Base-by-base conservation (phyloP, 139 green algal species). In the Chlamydomonas urium region DNA sequence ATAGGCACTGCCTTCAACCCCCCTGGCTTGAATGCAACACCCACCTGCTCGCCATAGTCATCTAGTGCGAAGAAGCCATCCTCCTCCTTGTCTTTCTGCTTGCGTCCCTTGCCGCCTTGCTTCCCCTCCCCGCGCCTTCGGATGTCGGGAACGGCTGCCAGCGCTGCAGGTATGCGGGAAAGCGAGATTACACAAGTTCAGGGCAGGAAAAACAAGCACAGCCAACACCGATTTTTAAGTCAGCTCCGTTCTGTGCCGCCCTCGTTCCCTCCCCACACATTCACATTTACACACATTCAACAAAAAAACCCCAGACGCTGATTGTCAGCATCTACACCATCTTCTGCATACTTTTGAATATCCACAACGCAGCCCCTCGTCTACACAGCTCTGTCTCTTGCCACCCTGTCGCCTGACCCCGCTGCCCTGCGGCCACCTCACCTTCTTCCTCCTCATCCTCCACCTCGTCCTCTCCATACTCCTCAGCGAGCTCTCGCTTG, bases 401-500 rank as follows among this genome's bases (percentile, higher is more conserved):
- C 42, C 42, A 10, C 61, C 62, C n/a, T 28, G 48, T 81, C 75
- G 17, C 65, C 33, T 50, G 32, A 50, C 48, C 61, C 14, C 5
- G 3, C 14, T 68, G 32, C 5, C 35, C 33, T 17, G 3, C 33
- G n/a, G n/a, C n/a, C 4, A 4, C 66, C 4, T 42, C 38, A 47
- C 24, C 66, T 19, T 73, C 67, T 5, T 33, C 21, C 5, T 73
- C 67, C 45, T 73, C 67, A 32, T 58, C 67, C 45, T 66, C 47
- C 4, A 28, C 67, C 3, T 56, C 47, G 3, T 47, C 48, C 47
- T 57, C 35, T 28, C 31, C 2, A 37, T 42, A 26, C 53, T 65
- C 35, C 42, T 56, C 50, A 32, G 66, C 75, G 10, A 74, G 57
- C 69, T 81, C 70, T 3, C 38, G 8, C 32, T 59, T 65, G 70